Evolutionary conservation across 163 green algal species (phyloP), one percentile per base, ranked within the genome.

Genomic region (Dunaliella salina): DNA sequence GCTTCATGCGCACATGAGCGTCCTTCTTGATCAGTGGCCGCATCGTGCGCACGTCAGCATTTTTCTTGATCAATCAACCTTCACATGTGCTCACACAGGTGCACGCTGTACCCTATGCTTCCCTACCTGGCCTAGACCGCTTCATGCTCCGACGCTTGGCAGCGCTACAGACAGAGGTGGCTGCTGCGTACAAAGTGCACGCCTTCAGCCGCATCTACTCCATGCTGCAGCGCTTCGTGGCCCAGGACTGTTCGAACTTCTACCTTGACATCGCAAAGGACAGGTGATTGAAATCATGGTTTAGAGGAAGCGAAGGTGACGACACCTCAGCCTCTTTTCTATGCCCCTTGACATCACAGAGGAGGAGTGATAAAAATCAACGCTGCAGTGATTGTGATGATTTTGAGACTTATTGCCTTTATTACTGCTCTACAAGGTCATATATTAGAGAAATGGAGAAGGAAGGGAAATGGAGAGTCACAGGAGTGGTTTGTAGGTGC

Each of bases 251-350:
- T 25, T 97, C 93, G 84, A 97, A 96, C 92, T 98, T 98, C 86
- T 99, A 99, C 90, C 93, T 99, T 63, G 97, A 99, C 89, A 91
- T 97, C 0, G 93, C 91, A 80, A 99, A 99, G 89, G 96, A 98
- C 93, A 87, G 83, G 83, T 85, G 63, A 84, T 22, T 45, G 11
- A 15, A 8, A 8, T 50, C 40, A 50, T 50, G 40, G 40, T 8
- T 50, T 50, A 8, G 40, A 15, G 40, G 8, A 15, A 50, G 40
- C 4, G 40, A 50, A 15, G 40, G 40, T 50, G 72, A 33, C 20
- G 26, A 25, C 25, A 25, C 29, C 3, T 26, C 3, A 12, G 29
- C 5, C 67, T 79, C 29, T 11, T 12, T 79, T 79, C 5, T 29
- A 79, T 29, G 25, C 8, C 13, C 3, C 8, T 30, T 3, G 67